Evolutionary conservation across 257 asterid species (phyloP), one percentile per base, ranked within the genome.

Genomic region (Euphrasia confusa): DNA sequence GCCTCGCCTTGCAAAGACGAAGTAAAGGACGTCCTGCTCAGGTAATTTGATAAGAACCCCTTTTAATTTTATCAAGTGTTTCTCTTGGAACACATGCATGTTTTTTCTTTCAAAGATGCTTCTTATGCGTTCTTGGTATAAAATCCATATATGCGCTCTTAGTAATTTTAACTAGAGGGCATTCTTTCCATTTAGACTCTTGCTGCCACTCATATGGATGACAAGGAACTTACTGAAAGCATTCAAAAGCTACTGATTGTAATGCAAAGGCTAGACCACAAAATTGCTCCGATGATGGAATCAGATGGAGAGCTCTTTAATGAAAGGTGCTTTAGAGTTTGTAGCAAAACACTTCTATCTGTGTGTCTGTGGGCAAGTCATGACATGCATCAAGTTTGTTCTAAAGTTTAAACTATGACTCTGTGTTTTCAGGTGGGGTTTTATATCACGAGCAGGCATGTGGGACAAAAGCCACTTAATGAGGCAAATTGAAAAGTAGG

Each of bases 381-480:
- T 10, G 45, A 4, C 49, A 40, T 37, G 30, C 26, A 37, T 49
- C 47, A 4, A 26, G 28, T 30, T 13, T 45, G 52, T 18, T 50
- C 17, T 0, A 55, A 55, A 18, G 52, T 18, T 50, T 50, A 2
- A 55, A 55, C 11, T 10, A 28, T 24, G 39, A 39, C 56, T 50
- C 11, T 15, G 18, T 50, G 28, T 55, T 75, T 81, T 72, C 83
- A 89, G 96, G 77, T 89, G 96, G 96, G 96, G 96, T 54, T 89
- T 72, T 60, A 84, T 89, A 66, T 89, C 96, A 10, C 92, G 96
- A 66, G 96, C 96, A 63, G 96, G 96, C 56, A 76, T 89, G 62
- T 89, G 96, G 96, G 96, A 89, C 83, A 89, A 89, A 79, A 89
- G 96, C 76, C 96, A 89, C 82, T 74, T 89, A 30, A 89, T 89